phyloP scores from a whole-genome alignment of 805 yeast species.

The Spathaspora girioi region DNA sequence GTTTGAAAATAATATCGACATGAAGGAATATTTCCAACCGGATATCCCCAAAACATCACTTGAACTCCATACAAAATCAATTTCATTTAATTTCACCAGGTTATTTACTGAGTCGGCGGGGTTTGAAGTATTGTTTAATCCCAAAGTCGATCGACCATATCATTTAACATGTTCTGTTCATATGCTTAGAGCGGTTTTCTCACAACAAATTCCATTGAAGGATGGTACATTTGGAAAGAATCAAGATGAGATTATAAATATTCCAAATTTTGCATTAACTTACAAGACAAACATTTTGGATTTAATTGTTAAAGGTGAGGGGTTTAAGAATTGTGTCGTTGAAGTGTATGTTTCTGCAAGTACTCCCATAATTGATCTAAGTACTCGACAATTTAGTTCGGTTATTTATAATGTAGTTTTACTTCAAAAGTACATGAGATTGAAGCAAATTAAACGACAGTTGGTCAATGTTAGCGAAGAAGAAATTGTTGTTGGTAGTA shows the following conservation, averaged over 20 bases:
- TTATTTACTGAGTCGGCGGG: constrained; percentile 31
- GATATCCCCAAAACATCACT: constrained; percentile 18
- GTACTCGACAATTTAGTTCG: constrained; percentile 27
- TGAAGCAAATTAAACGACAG: constrained; percentile 14
- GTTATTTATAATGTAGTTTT: constrained; percentile 32
- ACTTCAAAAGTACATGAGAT: constrained; percentile 21
- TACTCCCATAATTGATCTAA: constrained; percentile 37
- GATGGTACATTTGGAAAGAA: constrained; percentile 6
- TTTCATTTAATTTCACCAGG: constrained; percentile 21
- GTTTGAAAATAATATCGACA: constrained; percentile 16
- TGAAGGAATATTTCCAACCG: constrained; percentile 18
- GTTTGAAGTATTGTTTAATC: constrained; percentile 33
- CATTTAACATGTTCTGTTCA: constrained; percentile 32
- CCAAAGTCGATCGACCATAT: constrained; percentile 26
- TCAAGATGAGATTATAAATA: constrained; percentile 25
- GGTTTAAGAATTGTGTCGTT: constrained; percentile 33
- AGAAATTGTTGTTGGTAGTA: neutral
- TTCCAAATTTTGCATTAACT: constrained; percentile 34
- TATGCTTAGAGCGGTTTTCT: constrained; percentile 24
- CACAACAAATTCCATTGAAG: constrained; percentile 4
- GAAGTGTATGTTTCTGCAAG: constrained; percentile 36
- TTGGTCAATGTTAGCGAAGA: constrained; percentile 1
- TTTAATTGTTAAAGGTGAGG: constrained; percentile 28
- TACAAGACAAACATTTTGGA: constrained; percentile 33
- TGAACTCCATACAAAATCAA: constrained; percentile 20